Percentiles rank a stretch among this genome's conserved stretches.
phyloP scores from a whole-genome alignment of 768 basidiomycete genomes.

The Terana coerulea region DNA sequence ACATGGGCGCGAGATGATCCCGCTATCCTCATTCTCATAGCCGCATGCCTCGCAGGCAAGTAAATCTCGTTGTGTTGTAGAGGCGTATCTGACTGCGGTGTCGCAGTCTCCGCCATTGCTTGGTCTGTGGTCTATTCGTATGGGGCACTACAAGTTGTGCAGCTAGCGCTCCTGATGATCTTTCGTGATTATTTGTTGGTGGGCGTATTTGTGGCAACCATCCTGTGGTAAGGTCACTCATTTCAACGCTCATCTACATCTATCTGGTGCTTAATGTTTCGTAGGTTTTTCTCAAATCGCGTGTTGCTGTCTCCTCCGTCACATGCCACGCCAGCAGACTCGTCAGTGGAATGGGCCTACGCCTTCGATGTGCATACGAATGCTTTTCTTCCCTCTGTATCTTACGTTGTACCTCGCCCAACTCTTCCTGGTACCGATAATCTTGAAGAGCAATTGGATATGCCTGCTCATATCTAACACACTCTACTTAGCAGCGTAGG shows the following conservation, averaged over 20 bases:
- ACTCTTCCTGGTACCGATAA: conserved; percentile 78
- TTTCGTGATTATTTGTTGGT: conserved; percentile 82
- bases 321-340: conserved; percentile 65
- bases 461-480: conserved; percentile 93
- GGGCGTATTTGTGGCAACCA: conserved; percentile 69
- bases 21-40: conserved; percentile 86
- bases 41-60: conserved; percentile 71
- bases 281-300: conserved; percentile 68
- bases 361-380: conserved; percentile 97
- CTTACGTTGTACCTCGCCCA: conserved; percentile 88
- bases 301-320: conserved; percentile 69
- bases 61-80: conserved; percentile 8
- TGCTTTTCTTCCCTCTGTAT: conserved; percentile 92
- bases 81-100: not conserved
- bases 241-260: not conserved
- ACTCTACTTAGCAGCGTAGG: conserved; percentile 81
- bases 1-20: conserved; percentile 98
- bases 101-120: conserved; percentile 69
- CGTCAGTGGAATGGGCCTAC: conserved; percentile 86
- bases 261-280: conserved; percentile 7
- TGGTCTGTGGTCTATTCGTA: conserved; percentile 87
- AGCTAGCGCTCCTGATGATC: conserved; percentile 78
- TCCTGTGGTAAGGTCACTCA: conserved; percentile 58
- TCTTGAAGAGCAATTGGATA: conserved; percentile 88
- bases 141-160: conserved; percentile 48